Evolutionary conservation across 352 stramenopile species (phyloP).

Genomic region (Thalassiosira tumida): DNA sequence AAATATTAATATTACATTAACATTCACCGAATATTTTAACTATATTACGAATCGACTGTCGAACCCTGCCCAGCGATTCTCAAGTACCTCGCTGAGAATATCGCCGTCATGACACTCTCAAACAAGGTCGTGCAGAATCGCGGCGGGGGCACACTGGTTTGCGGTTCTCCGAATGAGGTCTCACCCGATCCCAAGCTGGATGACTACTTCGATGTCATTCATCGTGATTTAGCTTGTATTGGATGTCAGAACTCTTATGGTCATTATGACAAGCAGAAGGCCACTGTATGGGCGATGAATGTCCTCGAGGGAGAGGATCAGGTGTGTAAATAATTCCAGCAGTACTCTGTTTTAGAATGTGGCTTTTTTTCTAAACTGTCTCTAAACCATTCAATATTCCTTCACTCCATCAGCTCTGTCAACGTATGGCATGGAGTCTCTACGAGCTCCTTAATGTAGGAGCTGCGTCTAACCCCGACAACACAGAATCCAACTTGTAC

Average conservation of each 20-base stretch:
- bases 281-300: slow-evolving; percentile 79
- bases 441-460: slow-evolving; percentile 85
- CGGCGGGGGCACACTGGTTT: slow-evolving; percentile 72
- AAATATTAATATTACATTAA: no score
- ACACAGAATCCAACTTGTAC: slow-evolving; percentile 82
- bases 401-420: slow-evolving; percentile 80
- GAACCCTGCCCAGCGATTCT: neutral
- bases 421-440: slow-evolving; percentile 85
- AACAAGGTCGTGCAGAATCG: slow-evolving; percentile 12
- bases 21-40: no score
- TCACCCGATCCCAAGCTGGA: slow-evolving; percentile 77
- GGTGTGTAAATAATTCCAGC: slow-evolving; percentile 27
- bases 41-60: no score
- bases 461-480: slow-evolving; percentile 76
- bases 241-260: slow-evolving; percentile 71
- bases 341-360: neutral
- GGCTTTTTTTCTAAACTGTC: neutral
- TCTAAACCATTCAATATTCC: slow-evolving; percentile 7
- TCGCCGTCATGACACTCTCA: neutral
- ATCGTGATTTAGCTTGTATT: slow-evolving; percentile 79
- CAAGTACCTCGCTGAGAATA: neutral
- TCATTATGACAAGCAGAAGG: slow-evolving; percentile 80
- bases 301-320: slow-evolving; percentile 82
- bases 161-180: slow-evolving; percentile 82
- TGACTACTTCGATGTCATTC: slow-evolving; percentile 83